phyloP scores from a whole-genome alignment of 345 rosid genomes.

The Arabidopsis arenosa region DNA sequence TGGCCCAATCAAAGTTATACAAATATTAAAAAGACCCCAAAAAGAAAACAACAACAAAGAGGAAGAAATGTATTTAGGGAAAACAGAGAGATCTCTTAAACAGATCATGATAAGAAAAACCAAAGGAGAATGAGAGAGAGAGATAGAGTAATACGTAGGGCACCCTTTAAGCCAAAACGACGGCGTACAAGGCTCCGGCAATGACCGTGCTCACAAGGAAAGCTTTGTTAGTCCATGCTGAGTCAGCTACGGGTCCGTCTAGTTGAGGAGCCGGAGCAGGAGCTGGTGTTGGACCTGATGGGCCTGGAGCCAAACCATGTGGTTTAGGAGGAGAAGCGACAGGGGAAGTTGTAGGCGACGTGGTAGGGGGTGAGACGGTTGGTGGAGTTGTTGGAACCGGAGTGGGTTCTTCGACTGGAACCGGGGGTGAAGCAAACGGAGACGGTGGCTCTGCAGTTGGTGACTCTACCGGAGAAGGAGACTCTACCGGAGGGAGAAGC shows the following conservation, averaged over 20 bases:
- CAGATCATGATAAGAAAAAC: no score
- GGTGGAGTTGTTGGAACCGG: constrained; percentile 39
- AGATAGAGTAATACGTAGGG: no score
- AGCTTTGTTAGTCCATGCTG: constrained; percentile 49
- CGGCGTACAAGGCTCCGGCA: constrained; percentile 59
- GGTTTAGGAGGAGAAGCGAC: constrained; percentile 43
- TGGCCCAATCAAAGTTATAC: constrained; percentile 22
- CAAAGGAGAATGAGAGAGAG: no score
- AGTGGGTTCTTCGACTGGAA: constrained; percentile 28
- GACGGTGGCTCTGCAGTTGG: constrained; percentile 34
- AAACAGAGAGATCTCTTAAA: no score
- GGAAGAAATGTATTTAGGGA: constrained; percentile 3
- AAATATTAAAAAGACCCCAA: neutral
- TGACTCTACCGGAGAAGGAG: constrained; percentile 53
- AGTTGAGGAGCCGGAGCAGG: constrained; percentile 36
- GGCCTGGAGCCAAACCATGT: constrained; percentile 32
- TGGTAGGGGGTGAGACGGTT: constrained; percentile 24
- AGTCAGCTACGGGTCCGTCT: constrained; percentile 1
- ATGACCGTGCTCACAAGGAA: constrained; percentile 56
- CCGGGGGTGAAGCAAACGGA: constrained; percentile 34
- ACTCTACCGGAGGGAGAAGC: constrained; percentile 38
- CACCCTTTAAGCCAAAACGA: constrained; percentile 54
- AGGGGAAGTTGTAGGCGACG: constrained; percentile 27
- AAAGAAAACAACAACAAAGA: constrained; percentile 6
- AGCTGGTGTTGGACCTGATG: constrained; percentile 35